phyloP scores from a whole-genome alignment of 176 grass and related monocot genomes.

The Eragrostis curvula region DNA sequence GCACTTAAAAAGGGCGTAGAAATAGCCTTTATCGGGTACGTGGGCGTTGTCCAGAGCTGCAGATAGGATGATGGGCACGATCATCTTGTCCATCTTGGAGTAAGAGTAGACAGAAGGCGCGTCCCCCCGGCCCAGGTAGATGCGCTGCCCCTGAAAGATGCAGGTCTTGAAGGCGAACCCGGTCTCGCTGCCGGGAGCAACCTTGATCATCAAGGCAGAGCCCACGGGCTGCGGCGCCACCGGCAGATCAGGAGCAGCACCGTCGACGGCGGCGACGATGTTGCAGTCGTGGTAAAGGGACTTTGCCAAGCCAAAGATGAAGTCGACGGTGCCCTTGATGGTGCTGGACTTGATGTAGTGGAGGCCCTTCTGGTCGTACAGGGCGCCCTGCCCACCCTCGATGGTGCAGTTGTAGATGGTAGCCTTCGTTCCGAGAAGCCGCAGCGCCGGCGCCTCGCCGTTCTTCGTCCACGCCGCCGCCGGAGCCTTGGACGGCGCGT shows the following conservation, averaged over 20 bases:
- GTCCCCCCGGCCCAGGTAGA: slow-evolving; percentile 61
- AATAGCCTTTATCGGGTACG: slow-evolving; percentile 42
- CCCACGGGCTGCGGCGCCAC: not conserved
- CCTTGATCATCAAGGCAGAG: not conserved
- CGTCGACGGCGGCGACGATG: slow-evolving; percentile 50
- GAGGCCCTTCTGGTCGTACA: slow-evolving; percentile 65
- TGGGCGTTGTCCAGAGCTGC: slow-evolving; percentile 49
- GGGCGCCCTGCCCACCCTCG: slow-evolving; percentile 52
- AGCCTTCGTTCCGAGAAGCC: slow-evolving; percentile 55
- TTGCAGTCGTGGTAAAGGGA: slow-evolving; percentile 52
- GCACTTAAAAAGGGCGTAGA: slow-evolving; percentile 52
- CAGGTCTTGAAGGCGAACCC: slow-evolving; percentile 60
- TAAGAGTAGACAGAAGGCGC: slow-evolving; percentile 45
- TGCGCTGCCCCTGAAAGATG: slow-evolving; percentile 33
- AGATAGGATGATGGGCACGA: slow-evolving; percentile 44
- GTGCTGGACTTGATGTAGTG: slow-evolving; percentile 58
- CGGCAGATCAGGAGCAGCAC: not conserved
- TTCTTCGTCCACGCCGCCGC: slow-evolving; percentile 17
- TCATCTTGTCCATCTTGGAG: slow-evolving; percentile 55
- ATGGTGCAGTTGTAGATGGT: slow-evolving; percentile 57
- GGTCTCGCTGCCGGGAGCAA: slow-evolving; percentile 37
- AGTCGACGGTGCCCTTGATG: slow-evolving; percentile 58
- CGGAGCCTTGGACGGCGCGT: slow-evolving; percentile 50
- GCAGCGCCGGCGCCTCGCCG: slow-evolving; percentile 60
- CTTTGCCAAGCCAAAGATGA: slow-evolving; percentile 60